Base-by-base conservation (phyloP, 2,329 filamentous ascomycete genomes). In the Elsinoe batatas region DNA sequence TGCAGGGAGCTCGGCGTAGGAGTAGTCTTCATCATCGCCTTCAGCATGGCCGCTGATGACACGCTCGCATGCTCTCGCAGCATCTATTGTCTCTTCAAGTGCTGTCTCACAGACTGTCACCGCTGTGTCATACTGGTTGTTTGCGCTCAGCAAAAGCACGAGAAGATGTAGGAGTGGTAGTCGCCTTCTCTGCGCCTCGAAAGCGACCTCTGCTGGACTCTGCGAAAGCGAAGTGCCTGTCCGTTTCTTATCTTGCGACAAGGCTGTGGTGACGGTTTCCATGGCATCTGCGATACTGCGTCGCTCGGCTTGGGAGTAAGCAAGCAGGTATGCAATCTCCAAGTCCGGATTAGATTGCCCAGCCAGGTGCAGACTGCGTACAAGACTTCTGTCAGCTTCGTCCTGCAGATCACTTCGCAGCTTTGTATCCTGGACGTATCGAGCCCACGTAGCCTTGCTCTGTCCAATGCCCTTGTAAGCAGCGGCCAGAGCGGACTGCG, bases 131-230 rank as follows among this genome's bases (percentile, higher is more conserved):
- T 87, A 95, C 60, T 96, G 90, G 61, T 95, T 87, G 60, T 87
- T 83, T 1, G 90, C 88, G 61, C 88, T 95, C 30, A 97, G 73
- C 18, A 97, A 76, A 20, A 98, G 76, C 0, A 89, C 85, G 46
- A 98, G 77, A 13, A 98, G 77, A 73, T 98, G 93, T 91, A 93
- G 96, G 20, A 96, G 71, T 2, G 91, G 85, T 20, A 97, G 83
- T n/a, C 81, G 64, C 59, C 78, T 77, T 50, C 77, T 76, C 66
- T 89, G 83, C 56, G 81, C 60, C n/a, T 63, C 61, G 30, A 59
- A 59, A 20, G 49, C 42, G 17, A 54, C 56, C 57, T 18, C 58
- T 3, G 53, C 53, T 11, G 38, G 15, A n/a, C 26, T 44, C n/a
- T 13, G 17, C 3, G 40, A 20, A 6, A 37, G 12, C 4, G 53